Conservation (phyloP, 768 basidiomycete genomes). For the Rhodocollybia butyracea region DNA sequence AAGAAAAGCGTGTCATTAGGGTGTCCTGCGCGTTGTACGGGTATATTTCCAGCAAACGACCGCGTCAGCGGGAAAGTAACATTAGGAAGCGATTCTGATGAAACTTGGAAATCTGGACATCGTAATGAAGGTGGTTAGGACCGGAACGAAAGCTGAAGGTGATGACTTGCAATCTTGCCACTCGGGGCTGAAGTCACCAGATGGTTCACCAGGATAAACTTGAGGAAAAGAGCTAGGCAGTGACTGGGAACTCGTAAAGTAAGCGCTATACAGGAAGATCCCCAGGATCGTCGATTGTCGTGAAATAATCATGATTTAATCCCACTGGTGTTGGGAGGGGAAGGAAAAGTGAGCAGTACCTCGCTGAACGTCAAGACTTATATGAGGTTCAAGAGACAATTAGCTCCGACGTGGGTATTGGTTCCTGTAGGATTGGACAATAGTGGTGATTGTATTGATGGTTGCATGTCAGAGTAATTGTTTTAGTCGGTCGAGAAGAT, state of each 20-base stretch:
- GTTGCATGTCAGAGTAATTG: too few species aligned
- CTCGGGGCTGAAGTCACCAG: slow-evolving; percentile 45
- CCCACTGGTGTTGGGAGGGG: neutral
- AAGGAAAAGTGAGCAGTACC: too few species aligned
- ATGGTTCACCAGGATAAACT: slow-evolving; percentile 42
- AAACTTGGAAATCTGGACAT: slow-evolving; percentile 61
- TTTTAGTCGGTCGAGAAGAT: too few species aligned
- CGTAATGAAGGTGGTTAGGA: neutral
- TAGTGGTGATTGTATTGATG: too few species aligned
- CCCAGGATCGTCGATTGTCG: neutral
- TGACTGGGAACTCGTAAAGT: neutral
- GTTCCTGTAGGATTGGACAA: too few species aligned
- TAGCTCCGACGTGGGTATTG: too few species aligned
- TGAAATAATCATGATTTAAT: neutral
- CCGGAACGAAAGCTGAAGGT: neutral
- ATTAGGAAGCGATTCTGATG: slow-evolving; percentile 54
- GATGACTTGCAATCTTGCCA: slow-evolving; percentile 59
- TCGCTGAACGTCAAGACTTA: too few species aligned
- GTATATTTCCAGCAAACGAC: slow-evolving; percentile 64
- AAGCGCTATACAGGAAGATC: neutral
- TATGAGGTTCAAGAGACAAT: too few species aligned
- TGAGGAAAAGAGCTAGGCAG: slow-evolving; percentile 36
- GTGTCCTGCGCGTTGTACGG: slow-evolving; percentile 55
- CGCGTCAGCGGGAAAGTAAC: slow-evolving; percentile 40
- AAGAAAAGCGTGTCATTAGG: slow-evolving; percentile 69